Conservation (phyloP, 108 stramenopile species). For the Ochromonas danica region DNA sequence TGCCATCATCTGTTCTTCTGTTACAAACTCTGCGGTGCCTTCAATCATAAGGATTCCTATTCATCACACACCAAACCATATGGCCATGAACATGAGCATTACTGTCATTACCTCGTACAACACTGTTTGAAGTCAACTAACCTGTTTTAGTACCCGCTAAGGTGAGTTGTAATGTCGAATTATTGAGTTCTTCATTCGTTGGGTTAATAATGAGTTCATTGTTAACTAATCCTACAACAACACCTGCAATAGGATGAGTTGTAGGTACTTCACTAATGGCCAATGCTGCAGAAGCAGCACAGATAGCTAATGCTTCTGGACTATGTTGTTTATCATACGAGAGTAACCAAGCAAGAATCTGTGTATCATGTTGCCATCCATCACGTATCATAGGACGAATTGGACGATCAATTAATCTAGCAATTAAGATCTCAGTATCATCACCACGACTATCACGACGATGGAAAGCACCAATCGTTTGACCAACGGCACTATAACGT, state of each 20-base stretch:
- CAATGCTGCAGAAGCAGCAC: slow-evolving; percentile 66
- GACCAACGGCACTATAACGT: slow-evolving; percentile 32
- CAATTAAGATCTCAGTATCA: slow-evolving; percentile 82
- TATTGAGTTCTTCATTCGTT: slow-evolving; percentile 65
- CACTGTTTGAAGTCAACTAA: too few relatives aligned
- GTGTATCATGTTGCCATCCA: slow-evolving; percentile 89
- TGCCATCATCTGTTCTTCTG: slow-evolving; percentile 74
- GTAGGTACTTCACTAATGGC: slow-evolving; percentile 50
- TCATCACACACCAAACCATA: too few relatives aligned
- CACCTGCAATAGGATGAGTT: slow-evolving; percentile 68
- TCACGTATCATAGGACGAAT: slow-evolving; percentile 79
- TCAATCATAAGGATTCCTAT: slow-evolving; percentile 91
- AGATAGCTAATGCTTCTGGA: slow-evolving; percentile 69
- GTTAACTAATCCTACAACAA: slow-evolving; percentile 69
- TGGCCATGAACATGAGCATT: too few relatives aligned
- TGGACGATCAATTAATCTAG: slow-evolving; percentile 87
- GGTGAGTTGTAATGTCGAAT: slow-evolving; percentile 63
- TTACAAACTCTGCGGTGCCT: slow-evolving; percentile 81
- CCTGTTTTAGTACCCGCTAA: slow-evolving; percentile 83
- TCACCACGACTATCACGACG: slow-evolving; percentile 38
- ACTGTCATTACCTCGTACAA: too few relatives aligned
- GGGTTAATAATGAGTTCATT: slow-evolving; percentile 69
- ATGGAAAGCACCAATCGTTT: slow-evolving; percentile 9
- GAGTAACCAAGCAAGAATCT: slow-evolving; percentile 83
- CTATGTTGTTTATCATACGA: slow-evolving; percentile 72